Conservation (phyloP, 345 rosid species). For the Mallotus nudiflorus region DNA sequence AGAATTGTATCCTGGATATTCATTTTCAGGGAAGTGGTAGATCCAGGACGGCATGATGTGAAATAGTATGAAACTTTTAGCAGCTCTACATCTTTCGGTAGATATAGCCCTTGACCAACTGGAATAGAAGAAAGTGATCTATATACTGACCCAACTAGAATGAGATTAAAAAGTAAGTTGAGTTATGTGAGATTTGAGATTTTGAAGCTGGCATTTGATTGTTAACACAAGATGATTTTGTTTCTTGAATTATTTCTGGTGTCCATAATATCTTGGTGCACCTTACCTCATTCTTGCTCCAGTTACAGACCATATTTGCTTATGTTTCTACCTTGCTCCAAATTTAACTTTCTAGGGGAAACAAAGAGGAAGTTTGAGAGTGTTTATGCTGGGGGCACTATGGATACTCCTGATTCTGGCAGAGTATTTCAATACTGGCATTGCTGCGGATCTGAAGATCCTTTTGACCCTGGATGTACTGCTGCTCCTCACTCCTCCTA, state of each 20-base stretch:
- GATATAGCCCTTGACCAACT: no score
- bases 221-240: neutral
- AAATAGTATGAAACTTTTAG: no score
- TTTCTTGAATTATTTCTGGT: neutral
- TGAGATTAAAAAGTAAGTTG: no score
- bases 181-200: neutral
- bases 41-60: no score
- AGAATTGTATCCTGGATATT: neutral
- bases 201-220: neutral
- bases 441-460: constrained; percentile 94
- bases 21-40: neutral
- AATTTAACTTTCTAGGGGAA: constrained; percentile 53
- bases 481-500: constrained; percentile 78
- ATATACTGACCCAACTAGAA: no score
- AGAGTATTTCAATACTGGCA: constrained; percentile 80
- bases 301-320: neutral
- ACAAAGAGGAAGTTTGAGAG: constrained; percentile 94
- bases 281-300: neutral
- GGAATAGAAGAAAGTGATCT: no score
- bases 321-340: neutral
- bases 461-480: constrained; percentile 85
- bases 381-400: constrained; percentile 74
- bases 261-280: neutral
- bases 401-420: constrained; percentile 81
- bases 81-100: no score